Base-by-base conservation (phyloP, 176 grass and related monocot genomes). In the Poa pratensis region DNA sequence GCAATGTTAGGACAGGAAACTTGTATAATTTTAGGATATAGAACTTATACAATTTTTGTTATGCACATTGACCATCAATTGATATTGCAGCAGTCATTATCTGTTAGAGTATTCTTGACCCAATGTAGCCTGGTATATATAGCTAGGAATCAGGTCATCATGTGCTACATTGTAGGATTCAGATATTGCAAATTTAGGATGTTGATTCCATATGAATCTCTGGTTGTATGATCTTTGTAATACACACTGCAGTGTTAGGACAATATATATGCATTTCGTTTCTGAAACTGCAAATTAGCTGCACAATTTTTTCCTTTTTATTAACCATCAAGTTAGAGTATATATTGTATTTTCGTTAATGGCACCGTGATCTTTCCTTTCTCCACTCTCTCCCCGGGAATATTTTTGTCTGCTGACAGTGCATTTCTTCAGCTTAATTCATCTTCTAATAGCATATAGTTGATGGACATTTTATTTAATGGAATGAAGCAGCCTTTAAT, bases 151-250 rank as follows among this genome's bases (percentile, higher is more conserved):
- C 43, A 73, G 13, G 53, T 45, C 49, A 83, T 78, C 32, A 60
- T 69, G 6, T 71, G 9, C 5, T 63, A 72, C 77, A 46, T 73
- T 12, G 7, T 15, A 76, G 42, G 60, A 84, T 81, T 62, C 50
- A 85, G 43, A 85, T 81, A 37, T 76, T 77, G 5, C 39, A 40
- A 70, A 23, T 51, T 50, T 81, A 32, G 22, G 26, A 81, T 81
- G 71, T 52, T 15, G 15, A 22, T 85, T 61, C 26, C 59, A 68
- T 85, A 52, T 40, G 32, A 81, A 49, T 59, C 9, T 81, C n/a
- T 49, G n/a, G 11, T 55, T 82, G 23, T 34, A 35, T 54, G 50
- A 85, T 65, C 48, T 85, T 35, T 61, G 2, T 76, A 76, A 24
- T 37, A 53, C 67, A 69, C 81, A 48, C 15, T 65, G 26, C 71